These are phyloP conservation scores for Epichloe glyceriae DNA, from an alignment of 2,329 filamentous ascomycete species.

Conservation along the genomic window DNA sequence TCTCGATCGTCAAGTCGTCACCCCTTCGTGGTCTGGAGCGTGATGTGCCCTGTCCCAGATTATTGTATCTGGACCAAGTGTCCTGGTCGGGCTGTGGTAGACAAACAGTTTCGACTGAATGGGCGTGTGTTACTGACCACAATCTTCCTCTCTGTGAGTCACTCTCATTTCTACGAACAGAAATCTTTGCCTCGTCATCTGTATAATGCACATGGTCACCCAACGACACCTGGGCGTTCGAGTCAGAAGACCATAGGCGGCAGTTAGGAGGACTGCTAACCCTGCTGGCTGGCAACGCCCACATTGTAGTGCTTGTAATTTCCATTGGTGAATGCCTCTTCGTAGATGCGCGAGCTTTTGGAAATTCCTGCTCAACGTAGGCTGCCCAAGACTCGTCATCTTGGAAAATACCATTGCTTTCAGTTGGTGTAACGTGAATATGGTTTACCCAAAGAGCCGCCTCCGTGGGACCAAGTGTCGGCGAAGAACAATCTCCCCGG, in stretches of 20 bases:
- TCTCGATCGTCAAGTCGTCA: background rate
- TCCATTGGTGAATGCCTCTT: conserved; percentile 12
- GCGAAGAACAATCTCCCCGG: background rate
- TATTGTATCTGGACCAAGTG: background rate
- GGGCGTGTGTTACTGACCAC: background rate
- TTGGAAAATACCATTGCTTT: conserved; percentile 21
- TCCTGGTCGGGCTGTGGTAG: conserved; percentile 20
- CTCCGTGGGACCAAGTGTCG: background rate
- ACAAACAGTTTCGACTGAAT: conserved; percentile 3
- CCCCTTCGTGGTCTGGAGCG: background rate
- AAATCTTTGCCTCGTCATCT: background rate
- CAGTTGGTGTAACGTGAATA: background rate
- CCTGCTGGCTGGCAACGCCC: conserved; percentile 11
- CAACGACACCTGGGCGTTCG: background rate
- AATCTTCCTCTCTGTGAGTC: background rate
- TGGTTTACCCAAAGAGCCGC: background rate
- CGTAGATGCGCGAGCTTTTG: conserved; percentile 16
- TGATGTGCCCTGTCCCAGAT: background rate
- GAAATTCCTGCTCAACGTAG: background rate
- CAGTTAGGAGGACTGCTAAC: background rate
- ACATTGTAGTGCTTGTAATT: conserved; percentile 25
- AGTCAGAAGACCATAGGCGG: background rate
- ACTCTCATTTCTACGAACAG: background rate
- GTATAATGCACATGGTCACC: background rate
- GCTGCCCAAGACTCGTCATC: conserved; percentile 1